A percentile compares a stretch with the other conserved stretches of the same genome.
These are phyloP conservation scores for Elsinoe ampelina DNA, from an alignment of 2,329 filamentous ascomycete species.

Conservation along the genomic window DNA sequence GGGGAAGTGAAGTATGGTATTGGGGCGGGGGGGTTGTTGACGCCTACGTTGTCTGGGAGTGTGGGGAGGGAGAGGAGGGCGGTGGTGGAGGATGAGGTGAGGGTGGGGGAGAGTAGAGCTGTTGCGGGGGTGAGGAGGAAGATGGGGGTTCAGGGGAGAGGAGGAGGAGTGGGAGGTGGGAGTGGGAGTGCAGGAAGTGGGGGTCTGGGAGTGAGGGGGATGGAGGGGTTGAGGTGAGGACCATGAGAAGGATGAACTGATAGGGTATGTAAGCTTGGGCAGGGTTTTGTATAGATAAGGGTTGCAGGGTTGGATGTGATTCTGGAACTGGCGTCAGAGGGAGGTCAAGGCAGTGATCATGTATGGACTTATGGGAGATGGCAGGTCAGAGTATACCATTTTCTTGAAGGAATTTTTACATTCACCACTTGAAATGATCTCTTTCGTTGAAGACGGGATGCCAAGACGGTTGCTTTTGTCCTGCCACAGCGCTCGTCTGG, in stretches of 20 bases:
- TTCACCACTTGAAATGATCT: no score
- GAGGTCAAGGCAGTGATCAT: no score
- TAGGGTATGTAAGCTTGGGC: neutral
- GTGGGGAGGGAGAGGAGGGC: constrained; percentile 29
- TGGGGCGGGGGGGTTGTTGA: constrained; percentile 26
- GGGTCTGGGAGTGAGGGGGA: neutral
- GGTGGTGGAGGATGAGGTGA: constrained; percentile 33
- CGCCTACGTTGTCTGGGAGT: constrained; percentile 20
- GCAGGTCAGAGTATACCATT: neutral
- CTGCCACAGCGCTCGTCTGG: no score
- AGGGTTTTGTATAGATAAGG: no score
- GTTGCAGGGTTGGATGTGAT: neutral
- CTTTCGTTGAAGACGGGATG: no score
- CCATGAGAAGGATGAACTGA: neutral
- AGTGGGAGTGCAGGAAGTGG: neutral
- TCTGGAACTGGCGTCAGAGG: neutral
- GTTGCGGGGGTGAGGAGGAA: constrained; percentile 31
- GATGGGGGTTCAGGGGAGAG: constrained; percentile 18
- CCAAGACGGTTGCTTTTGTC: no score
- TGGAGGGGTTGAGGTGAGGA: constrained; percentile 3
- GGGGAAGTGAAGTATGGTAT: constrained; percentile 28
- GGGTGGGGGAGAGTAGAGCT: constrained; percentile 35
- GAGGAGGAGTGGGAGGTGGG: constrained; percentile 1
- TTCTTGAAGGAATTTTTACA: neutral
- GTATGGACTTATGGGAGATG: neutral